Evolutionary conservation across 2,329 filamentous ascomycete genomes (phyloP).

Genomic region (Penicillium oxalicum): DNA sequence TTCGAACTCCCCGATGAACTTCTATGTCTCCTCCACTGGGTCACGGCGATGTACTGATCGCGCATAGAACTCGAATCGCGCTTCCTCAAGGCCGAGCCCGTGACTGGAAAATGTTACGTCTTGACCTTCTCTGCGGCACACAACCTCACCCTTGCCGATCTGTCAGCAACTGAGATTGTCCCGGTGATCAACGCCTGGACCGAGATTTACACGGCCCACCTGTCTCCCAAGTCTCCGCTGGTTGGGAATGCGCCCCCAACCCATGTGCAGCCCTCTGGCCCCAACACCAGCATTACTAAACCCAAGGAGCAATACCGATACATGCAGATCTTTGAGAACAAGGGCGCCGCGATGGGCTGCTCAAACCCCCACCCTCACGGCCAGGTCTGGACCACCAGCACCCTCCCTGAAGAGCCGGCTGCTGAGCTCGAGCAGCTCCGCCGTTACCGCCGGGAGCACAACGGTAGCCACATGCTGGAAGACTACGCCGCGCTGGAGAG

Average conservation of each 20-base stretch:
- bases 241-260: slow-evolving; percentile 42
- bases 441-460: slow-evolving; percentile 69
- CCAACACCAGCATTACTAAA: slow-evolving; percentile 40
- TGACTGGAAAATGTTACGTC: slow-evolving; percentile 95
- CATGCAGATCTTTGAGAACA: slow-evolving; percentile 99
- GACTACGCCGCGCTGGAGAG: slow-evolving; percentile 84
- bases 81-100: slow-evolving; percentile 74
- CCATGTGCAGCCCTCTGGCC: slow-evolving; percentile 43
- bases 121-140: slow-evolving; percentile 89
- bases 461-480: slow-evolving; percentile 67
- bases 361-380: slow-evolving; percentile 97
- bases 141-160: slow-evolving; percentile 87
- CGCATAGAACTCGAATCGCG: slow-evolving; percentile 61
- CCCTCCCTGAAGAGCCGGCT: slow-evolving; percentile 79
- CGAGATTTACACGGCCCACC: slow-evolving; percentile 74
- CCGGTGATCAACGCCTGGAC: slow-evolving; percentile 89
- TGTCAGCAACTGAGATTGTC: slow-evolving; percentile 68
- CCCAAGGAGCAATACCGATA: slow-evolving; percentile 78
- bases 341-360: slow-evolving; percentile 95
- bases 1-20: slow-evolving; percentile 27
- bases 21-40: background rate
- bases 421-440: slow-evolving; percentile 72
- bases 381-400: slow-evolving; percentile 91
- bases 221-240: slow-evolving; percentile 66
- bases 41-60: slow-evolving; percentile 1